Conservation (phyloP, 768 basidiomycete species). For the Lentinula lateritia region DNA sequence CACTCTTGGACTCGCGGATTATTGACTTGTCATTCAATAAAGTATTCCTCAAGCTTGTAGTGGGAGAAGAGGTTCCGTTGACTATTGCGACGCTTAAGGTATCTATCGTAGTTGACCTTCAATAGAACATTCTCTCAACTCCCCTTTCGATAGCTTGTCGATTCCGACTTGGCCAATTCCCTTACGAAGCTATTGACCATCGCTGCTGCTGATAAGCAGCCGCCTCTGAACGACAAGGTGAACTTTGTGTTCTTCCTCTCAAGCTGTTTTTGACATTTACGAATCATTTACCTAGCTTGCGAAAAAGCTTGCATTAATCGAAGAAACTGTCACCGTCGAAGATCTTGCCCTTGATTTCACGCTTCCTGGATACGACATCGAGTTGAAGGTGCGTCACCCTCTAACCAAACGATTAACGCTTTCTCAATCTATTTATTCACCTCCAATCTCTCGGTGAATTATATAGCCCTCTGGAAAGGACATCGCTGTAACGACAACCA, state of each 20-base stretch:
- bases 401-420: neutral
- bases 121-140: neutral
- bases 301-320: constrained; percentile 52
- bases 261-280: neutral
- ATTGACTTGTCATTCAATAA: constrained; percentile 95
- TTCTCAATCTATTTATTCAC: no score
- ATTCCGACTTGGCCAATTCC: constrained; percentile 80
- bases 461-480: constrained; percentile 72
- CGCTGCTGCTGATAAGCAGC: constrained; percentile 30
- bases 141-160: constrained; percentile 65
- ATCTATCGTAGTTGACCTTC: neutral
- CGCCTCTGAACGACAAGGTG: constrained; percentile 49
- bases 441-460: neutral
- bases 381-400: constrained; percentile 59
- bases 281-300: constrained; percentile 30
- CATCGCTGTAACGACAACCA: constrained; percentile 76
- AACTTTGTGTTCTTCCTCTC: constrained; percentile 1
- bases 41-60: constrained; percentile 86
- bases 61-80: constrained; percentile 82
- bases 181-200: constrained; percentile 74
- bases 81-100: constrained; percentile 83
- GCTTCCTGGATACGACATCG: constrained; percentile 91
- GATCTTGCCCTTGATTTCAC: constrained; percentile 96
- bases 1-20: constrained; percentile 94
- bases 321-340: constrained; percentile 59